These are phyloP conservation scores for Euphorbia corollata DNA, from an alignment of 441 rosid species.

Conservation along the genomic window DNA sequence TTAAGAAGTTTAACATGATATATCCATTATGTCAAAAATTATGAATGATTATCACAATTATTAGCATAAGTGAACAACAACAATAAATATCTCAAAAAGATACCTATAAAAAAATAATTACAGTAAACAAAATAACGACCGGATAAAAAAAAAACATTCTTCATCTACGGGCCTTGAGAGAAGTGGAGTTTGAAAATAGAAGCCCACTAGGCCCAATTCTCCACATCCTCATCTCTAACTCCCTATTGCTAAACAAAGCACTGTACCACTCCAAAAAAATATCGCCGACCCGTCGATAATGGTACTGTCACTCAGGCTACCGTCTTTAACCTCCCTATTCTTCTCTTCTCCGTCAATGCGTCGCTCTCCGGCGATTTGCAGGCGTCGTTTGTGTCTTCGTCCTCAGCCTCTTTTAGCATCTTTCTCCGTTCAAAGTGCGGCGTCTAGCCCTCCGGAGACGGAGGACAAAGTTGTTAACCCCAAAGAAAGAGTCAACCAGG, in stretches of 20 bases:
- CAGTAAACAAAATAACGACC: too few relatives aligned
- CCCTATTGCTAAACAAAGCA: background rate
- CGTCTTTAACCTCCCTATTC: conserved; percentile 45
- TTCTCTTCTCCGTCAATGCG: conserved; percentile 33
- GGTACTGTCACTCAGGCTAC: conserved; percentile 55
- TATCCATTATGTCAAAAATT: too few relatives aligned
- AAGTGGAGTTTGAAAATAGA: too few relatives aligned
- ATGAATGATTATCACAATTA: too few relatives aligned
- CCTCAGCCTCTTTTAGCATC: conserved; percentile 18
- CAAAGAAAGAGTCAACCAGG: conserved; percentile 36
- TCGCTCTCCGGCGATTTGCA: conserved; percentile 34
- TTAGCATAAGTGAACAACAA: too few relatives aligned
- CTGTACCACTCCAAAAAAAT: background rate
- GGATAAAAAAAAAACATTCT: too few relatives aligned
- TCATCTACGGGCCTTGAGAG: too few relatives aligned
- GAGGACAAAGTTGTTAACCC: conserved; percentile 36
- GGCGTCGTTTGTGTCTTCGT: conserved; percentile 23
- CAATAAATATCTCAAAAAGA: too few relatives aligned
- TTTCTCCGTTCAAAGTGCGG: conserved; percentile 46
- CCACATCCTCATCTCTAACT: conserved; percentile 1
- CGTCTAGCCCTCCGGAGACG: conserved; percentile 45
- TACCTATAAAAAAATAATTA: too few relatives aligned
- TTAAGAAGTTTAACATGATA: too few relatives aligned
- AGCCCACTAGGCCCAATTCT: background rate
- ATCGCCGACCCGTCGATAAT: conserved; percentile 11